A percentile compares a stretch with the other conserved stretches of the same genome.
These are phyloP conservation scores for Ophiostoma sp. DNA, from an alignment of 2,329 filamentous ascomycete genomes.

Conservation along the genomic window DNA sequence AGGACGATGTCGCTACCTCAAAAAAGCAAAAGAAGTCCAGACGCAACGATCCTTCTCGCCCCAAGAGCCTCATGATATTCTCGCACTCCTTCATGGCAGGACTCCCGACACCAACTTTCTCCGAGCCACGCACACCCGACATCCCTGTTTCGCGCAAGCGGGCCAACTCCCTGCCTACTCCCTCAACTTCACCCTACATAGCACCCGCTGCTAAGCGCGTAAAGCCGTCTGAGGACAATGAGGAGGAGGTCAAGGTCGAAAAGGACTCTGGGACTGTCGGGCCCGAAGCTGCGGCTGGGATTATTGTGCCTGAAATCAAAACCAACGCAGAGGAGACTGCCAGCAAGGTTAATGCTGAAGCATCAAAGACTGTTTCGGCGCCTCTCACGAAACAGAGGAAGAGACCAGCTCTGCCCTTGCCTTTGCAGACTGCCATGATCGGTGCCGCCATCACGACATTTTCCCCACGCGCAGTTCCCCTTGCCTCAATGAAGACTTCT, in stretches of 20 bases:
- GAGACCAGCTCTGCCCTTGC: background rate
- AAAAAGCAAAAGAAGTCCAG: constrained; percentile 29
- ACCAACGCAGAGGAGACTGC: background rate
- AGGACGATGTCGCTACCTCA: constrained; percentile 40
- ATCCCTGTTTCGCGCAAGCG: constrained; percentile 35
- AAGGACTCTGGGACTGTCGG: background rate
- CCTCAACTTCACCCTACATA: constrained; percentile 30
- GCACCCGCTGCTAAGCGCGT: constrained; percentile 25
- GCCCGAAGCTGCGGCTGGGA: background rate
- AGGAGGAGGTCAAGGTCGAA: background rate
- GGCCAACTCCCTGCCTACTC: constrained; percentile 46
- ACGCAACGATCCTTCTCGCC: constrained; percentile 35
- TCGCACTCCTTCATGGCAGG: constrained; percentile 30
- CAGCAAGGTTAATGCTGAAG: background rate
- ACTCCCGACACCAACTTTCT: constrained; percentile 33
- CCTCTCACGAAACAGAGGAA: constrained; percentile 16
- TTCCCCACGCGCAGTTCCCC: constrained; percentile 8
- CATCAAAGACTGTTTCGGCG: background rate
- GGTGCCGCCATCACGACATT: constrained; percentile 23
- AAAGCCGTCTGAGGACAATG: constrained; percentile 15
- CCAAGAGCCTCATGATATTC: constrained; percentile 44
- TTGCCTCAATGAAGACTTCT: constrained; percentile 1
- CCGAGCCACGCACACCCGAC: constrained; percentile 36
- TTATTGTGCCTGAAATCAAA: background rate
- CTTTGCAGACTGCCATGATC: constrained; percentile 19